Evolutionary conservation across 2,329 filamentous ascomycete species (phyloP), one percentile per base, ranked within the genome.

Genomic region (Scleromitrula shiraiana): DNA sequence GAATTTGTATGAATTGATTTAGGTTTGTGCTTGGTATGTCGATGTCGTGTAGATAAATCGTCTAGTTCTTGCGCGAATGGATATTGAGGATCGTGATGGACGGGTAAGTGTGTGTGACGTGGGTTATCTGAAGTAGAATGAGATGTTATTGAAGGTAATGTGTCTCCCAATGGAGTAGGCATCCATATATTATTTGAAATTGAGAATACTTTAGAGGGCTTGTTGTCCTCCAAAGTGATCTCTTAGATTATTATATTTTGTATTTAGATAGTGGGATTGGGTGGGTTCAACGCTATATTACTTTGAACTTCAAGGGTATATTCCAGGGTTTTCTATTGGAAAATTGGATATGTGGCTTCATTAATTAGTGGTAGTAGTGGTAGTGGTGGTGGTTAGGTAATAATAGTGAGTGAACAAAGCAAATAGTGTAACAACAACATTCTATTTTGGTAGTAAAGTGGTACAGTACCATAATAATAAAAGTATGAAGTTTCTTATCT

Each of bases 121-220:
- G 48, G 48, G 38, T 49, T 35, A 35, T 50, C 36, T 50, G 53
- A 54, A 43, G 50, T 39, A 47, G 59, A 57, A 46, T 54, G 55
- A 29, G 53, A 33, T 35, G 54, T 49, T 30, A 58, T 50, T 49
- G 59, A 59, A 62, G 63, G 60, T 54, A 67, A 55, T 52, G 63
- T 61, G 51, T 67, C 59, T 59, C 58, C 61, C 53, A 64, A 55
- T 53, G 64, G 63, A 54, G 63, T 62, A 65, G 66, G 65, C 67
- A 70, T 70, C 61, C 65, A 71, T 69, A 56, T 64, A 59, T 50
- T 62, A 50, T 50, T 26, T 39, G 27, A 26, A 41, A 19, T 23
- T 38, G 41, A 45, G 33, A 27, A 48, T 50, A 44, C 53, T 55
- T 50, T 46, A 60, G 57, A 62, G 54, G 60, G 54, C 56, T 59